These are phyloP conservation scores for Colletotrichum chrysophilum DNA, from an alignment of 2,329 filamentous ascomycete genomes.

Conservation along the genomic window DNA sequence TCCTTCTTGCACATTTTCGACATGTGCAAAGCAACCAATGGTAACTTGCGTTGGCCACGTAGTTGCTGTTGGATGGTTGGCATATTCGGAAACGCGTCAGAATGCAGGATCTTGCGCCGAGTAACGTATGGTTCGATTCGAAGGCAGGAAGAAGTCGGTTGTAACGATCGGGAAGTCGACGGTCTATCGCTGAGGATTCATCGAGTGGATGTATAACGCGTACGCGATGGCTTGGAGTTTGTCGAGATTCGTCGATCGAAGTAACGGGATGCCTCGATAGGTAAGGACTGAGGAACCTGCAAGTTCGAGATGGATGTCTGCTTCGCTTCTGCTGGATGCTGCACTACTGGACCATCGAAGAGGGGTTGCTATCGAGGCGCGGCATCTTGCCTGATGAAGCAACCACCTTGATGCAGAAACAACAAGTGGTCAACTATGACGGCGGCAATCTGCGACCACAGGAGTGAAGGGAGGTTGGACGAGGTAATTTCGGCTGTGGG, in stretches of 20 bases:
- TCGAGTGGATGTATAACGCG: background rate
- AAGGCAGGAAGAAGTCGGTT: background rate
- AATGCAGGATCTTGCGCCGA: background rate
- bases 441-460: background rate
- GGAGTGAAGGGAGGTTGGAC: background rate
- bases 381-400: background rate
- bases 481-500: background rate
- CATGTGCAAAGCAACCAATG: background rate
- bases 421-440: background rate
- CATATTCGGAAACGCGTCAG: background rate
- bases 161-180: background rate
- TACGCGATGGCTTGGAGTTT: background rate
- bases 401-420: background rate
- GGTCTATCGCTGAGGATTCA: background rate
- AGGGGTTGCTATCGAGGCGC: background rate
- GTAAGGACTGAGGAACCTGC: background rate
- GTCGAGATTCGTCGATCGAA: background rate
- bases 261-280: background rate
- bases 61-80: background rate
- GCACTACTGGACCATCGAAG: background rate
- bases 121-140: background rate
- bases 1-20: background rate
- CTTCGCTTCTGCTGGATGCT: background rate
- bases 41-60: background rate
- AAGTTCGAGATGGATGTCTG: background rate